Evolutionary conservation across 2,329 filamentous ascomycete genomes (phyloP).

Genomic region (Coniella vitis): DNA sequence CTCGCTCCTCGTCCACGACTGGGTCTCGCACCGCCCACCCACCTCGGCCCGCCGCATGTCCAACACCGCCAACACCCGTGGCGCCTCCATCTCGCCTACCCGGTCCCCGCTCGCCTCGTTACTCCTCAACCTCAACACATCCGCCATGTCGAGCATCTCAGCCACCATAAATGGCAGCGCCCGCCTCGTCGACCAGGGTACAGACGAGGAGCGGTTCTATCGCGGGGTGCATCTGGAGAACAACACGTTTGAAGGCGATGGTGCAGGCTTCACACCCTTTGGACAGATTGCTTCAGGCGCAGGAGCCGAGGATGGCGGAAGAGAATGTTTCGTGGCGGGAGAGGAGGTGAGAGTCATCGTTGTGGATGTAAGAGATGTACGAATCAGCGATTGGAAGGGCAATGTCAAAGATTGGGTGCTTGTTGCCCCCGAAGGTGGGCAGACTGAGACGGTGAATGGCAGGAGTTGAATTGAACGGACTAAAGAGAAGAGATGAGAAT

Average conservation of each 20-base stretch:
- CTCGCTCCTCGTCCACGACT: slow-evolving; percentile 94
- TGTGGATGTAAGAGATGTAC: slow-evolving; percentile 75
- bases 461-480: slow-evolving; percentile 23
- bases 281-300: slow-evolving; percentile 1
- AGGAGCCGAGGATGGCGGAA: slow-evolving; percentile 42
- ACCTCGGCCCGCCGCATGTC: slow-evolving; percentile 56
- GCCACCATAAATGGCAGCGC: slow-evolving; percentile 92
- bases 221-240: slow-evolving; percentile 80
- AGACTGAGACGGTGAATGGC: slow-evolving; percentile 32
- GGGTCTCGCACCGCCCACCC: slow-evolving; percentile 85
- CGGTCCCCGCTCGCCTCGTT: slow-evolving; percentile 74
- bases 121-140: slow-evolving; percentile 85
- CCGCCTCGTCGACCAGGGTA: slow-evolving; percentile 62
- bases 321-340: slow-evolving; percentile 66
- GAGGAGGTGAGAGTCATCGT: slow-evolving; percentile 83
- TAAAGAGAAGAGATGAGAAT: not conserved
- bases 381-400: slow-evolving; percentile 95
- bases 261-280: slow-evolving; percentile 21
- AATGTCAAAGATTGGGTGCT: slow-evolving; percentile 71
- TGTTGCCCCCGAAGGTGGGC: slow-evolving; percentile 26
- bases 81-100: slow-evolving; percentile 32
- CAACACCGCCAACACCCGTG: slow-evolving; percentile 38
- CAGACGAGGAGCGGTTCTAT: slow-evolving; percentile 79
- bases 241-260: slow-evolving; percentile 71
- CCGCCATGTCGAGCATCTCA: slow-evolving; percentile 78